Base-by-base conservation (phyloP, 257 asterid genomes). In the Marsdenia floribunda region DNA sequence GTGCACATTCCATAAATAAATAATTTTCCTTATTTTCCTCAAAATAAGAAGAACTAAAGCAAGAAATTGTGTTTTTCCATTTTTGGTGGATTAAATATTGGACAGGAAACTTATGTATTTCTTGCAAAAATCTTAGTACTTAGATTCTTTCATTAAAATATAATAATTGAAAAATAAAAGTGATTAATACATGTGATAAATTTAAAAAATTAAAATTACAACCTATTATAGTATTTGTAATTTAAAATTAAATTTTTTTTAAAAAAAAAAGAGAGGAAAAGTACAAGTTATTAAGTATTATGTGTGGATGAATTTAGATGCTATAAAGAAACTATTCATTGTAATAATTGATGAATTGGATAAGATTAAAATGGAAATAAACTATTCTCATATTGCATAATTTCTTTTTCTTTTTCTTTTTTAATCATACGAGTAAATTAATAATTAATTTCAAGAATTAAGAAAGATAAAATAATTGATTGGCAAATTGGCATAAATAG, bases 111-210 rank as follows among this genome's bases (percentile, higher is more conserved):
- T 37, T 15, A 14, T 63, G 5, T 5, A 4, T 63, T 16, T 26
- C 40, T 63, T 63, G 40, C 44, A 60, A 44, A 61, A 29, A 61
- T 61, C 42, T 61, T 29, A 14, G 68, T 37, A 29, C 8, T 42
- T 37, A 12, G 15, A 10, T 3, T 33, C 18, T 6, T 46, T 69
- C n/a, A 6, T 13, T 10, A 3, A 19, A 19, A 14, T 52, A 0
- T 14, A 14, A 1, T 2, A 52, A 52, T 16, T 16, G 4, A 3
- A 3, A 53, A 53, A 33, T n/a, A 15, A 63, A 63, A 35, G 68
- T 63, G 46, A 64, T 19, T 66, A 37, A 66, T 66, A 66, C 71
- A 38, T 38, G 71, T 66, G 71, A 14, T 66, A 19, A 66, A 66
- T 66, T 66, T 4, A 7, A 10, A 7, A 55, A 55, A 0, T 44